Base-by-base conservation (phyloP, 441 rosid species). In the Eruca vesicaria region DNA sequence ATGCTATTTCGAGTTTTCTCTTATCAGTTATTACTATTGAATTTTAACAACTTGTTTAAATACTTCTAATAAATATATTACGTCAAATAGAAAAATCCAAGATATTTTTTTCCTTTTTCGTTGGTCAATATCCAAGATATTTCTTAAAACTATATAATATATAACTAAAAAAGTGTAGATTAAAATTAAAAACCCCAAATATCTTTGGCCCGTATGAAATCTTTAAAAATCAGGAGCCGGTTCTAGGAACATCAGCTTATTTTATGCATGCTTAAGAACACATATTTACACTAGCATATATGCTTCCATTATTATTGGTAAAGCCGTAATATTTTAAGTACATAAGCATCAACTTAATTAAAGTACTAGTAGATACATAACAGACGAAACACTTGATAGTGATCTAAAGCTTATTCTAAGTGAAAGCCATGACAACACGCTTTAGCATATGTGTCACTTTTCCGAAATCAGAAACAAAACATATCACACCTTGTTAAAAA, bases 401-500 rank as follows among this genome's bases (percentile, higher is more conserved):
- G 11, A 50, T 3, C 12, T 50, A 50, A 50, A 50, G 56, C 56
- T 50, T 16, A 50, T 18, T 50, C 56, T 50, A 50, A 50, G 56
- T 50, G 56, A 48, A 48, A 50, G 21, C 56, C 53, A 7, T 48
- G 53, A 48, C 56, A 18, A 50, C 56, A 50, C 16, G 56, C 56
- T 50, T 50, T 50, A 50, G 56, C 63, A 71, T 14, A 19, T 63
- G 65, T 66, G 65, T 72, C 73, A 36, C n/a, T 72, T 72, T 66
- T 19, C 19, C 4, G 8, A 7, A 78, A 66, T 10, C 36, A 52
- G 33, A 66, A 20, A 26, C 4, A 33, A 59, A 60, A 78, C 41
- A 41, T 10, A 65, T 48, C 56, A 78, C 59, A 77, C 66, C 64
- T 41, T 63, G 9, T 68, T 43, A 73, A 28, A 73, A 73, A 55